Percentiles rank a stretch among this genome's conserved stretches.
Conservation (phyloP, 495 filamentous ascomycete species). For the Podospora comata region DNA sequence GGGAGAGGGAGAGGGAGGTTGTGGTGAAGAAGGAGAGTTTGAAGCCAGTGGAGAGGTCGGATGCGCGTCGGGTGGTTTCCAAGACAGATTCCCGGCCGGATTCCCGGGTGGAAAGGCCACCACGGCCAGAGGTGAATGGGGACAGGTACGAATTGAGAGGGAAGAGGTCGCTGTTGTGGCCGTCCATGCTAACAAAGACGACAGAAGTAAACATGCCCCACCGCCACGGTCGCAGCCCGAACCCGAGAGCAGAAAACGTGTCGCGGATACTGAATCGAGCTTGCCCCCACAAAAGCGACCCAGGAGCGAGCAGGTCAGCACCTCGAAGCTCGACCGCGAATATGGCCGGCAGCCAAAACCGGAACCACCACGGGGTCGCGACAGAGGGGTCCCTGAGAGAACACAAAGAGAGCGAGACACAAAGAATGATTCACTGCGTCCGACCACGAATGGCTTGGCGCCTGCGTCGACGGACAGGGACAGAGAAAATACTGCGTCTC, state of each 20-base stretch:
- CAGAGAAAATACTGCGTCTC: slow-evolving; percentile 36
- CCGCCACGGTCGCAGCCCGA: slow-evolving; percentile 26
- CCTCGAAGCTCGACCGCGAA: slow-evolving; percentile 22
- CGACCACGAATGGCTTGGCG: slow-evolving; percentile 37
- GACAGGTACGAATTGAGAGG: slow-evolving; percentile 28
- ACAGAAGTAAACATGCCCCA: slow-evolving; percentile 24
- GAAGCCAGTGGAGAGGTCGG: slow-evolving; percentile 30
- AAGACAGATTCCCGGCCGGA: slow-evolving; percentile 7
- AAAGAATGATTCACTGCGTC: slow-evolving; percentile 26
- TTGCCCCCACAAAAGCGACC: slow-evolving; percentile 37
- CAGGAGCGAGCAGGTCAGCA: slow-evolving; percentile 33
- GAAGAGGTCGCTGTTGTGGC: neutral
- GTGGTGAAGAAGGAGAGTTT: slow-evolving; percentile 14
- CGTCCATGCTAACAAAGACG: slow-evolving; percentile 18
- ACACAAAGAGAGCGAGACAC: slow-evolving; percentile 23
- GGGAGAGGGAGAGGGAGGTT: slow-evolving; percentile 6
- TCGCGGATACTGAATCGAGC: slow-evolving; percentile 37
- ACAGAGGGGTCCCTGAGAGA: slow-evolving; percentile 24
- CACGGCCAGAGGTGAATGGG: slow-evolving; percentile 27
- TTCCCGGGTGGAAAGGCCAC: slow-evolving; percentile 24
- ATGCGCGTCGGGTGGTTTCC: slow-evolving; percentile 15
- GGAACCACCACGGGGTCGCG: slow-evolving; percentile 24
- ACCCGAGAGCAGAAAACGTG: slow-evolving; percentile 38
- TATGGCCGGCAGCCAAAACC: slow-evolving; percentile 27
- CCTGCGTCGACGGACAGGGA: slow-evolving; percentile 27